Base-by-base conservation (phyloP, 805 yeast genomes). In the Groenewaldozyma salmanticensis region DNA sequence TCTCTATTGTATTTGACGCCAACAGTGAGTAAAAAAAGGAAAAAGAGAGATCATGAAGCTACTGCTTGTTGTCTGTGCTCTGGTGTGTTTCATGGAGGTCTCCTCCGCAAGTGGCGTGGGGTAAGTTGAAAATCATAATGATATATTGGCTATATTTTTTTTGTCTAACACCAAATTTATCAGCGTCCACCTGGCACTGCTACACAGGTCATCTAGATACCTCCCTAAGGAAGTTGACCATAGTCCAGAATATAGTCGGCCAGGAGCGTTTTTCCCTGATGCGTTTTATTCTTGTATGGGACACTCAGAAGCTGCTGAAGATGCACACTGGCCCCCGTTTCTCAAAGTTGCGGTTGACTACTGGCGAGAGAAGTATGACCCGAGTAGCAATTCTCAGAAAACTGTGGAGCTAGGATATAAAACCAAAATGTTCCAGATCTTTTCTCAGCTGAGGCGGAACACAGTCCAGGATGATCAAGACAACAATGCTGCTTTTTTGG, bases 201-300 rank as follows among this genome's bases (percentile, higher is more conserved):
- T 46, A 5, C 39, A 44, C 6, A 38, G 49, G 9, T 33, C 39
- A 4, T 13, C 20, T 9, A 34, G 22, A 27, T 41, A 27, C 29
- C 16, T 46, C 16, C 52, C 52, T 2, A 36, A 42, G 4, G 45
- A 37, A n/a, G 27, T 47, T 9, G 33, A 18, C 16, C 32, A 45
- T 11, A 31, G 37, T 24, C 37, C 38, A 13, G 38, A 33, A 27
- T 33, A 21, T 27, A 35, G 35, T 15, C 57, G 72, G 13, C 70
- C 81, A 1, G 87, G 86, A 0, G 68, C 81, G 0, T 79, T 80
- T 52, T 75, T 73, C 51, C 87, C 87, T 0, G 87, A 80, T 54
- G 74, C 81, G 0, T 73, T 78, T 51, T 80, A 80, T 55, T 65
- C 71, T 27, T 80, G 86, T 54, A 58, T 71, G 38, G 75, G 72